Percentiles rank a stretch among this genome's conserved stretches.
phyloP scores from a whole-genome alignment of 192 early-diverging fungal genomes.

The Coemansia sp. region DNA sequence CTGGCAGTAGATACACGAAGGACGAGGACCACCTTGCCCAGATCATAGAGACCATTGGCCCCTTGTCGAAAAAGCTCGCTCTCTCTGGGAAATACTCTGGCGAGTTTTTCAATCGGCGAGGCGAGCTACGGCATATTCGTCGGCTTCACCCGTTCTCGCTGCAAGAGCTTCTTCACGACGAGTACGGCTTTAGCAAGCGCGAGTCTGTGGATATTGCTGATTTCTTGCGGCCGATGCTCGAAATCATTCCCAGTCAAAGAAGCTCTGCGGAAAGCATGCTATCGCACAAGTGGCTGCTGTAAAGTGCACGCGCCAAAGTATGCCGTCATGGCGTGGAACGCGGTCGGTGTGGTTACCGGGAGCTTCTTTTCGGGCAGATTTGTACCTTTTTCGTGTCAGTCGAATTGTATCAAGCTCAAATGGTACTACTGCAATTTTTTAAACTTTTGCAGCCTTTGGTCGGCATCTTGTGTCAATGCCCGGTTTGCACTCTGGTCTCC shows the following conservation, averaged over 20 bases:
- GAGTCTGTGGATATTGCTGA: slow-evolving; percentile 74
- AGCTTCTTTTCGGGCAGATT: no score
- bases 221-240: slow-evolving; percentile 85
- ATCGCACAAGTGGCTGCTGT: slow-evolving; percentile 59
- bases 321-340: no score
- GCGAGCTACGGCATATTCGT: slow-evolving; percentile 86
- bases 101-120: slow-evolving; percentile 87
- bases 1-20: slow-evolving; percentile 77
- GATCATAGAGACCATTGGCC: slow-evolving; percentile 92
- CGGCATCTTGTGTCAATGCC: no score
- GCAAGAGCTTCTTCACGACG: slow-evolving; percentile 82
- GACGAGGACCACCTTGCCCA: slow-evolving; percentile 98
- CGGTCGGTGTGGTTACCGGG: no score
- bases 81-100: slow-evolving; percentile 79
- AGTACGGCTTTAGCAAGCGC: slow-evolving; percentile 71
- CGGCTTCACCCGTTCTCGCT: slow-evolving; percentile 82
- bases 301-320: slow-evolving; percentile 5
- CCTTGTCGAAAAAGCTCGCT: slow-evolving; percentile 75
- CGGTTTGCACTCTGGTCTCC: no score
- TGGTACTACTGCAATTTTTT: no score
- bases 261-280: slow-evolving; percentile 60
- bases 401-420: no score
- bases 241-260: slow-evolving; percentile 59
- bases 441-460: no score
- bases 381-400: no score